phyloP scores from a whole-genome alignment of 495 filamentous ascomycete genomes.

The Neurospora terricola region DNA sequence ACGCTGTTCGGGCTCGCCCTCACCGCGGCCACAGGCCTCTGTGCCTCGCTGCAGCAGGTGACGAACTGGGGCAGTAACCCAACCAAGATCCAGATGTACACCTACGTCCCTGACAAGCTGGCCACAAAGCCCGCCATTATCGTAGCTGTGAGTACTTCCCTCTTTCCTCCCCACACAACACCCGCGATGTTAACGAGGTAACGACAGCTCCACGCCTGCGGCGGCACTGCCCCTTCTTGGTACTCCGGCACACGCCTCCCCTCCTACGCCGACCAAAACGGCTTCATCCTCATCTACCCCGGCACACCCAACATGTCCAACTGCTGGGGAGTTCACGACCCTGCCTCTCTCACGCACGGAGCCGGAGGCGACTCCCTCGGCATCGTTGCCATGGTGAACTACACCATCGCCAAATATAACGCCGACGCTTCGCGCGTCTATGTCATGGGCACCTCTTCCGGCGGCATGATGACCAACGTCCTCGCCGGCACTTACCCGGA shows the following conservation, averaged over 20 bases:
- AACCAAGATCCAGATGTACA: constrained; percentile 27
- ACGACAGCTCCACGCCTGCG: constrained; percentile 28
- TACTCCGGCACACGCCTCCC: constrained; percentile 25
- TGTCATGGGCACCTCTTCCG: constrained; percentile 43
- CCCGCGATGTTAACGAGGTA: neutral
- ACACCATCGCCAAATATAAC: constrained; percentile 35
- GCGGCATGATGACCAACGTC: constrained; percentile 53
- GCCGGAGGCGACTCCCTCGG: constrained; percentile 41
- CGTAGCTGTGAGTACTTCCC: constrained; percentile 19
- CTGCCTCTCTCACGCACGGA: constrained; percentile 40
- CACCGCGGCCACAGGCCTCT: constrained; percentile 7
- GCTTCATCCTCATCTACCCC: constrained; percentile 48
- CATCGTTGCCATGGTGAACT: constrained; percentile 49
- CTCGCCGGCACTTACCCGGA: constrained; percentile 49
- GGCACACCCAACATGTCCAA: constrained; percentile 34
- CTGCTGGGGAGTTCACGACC: constrained; percentile 47
- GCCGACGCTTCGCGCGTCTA: constrained; percentile 39
- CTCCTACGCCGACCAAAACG: constrained; percentile 34
- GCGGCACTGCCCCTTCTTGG: constrained; percentile 23
- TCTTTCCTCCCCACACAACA: constrained; percentile 5
- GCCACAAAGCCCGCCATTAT: constrained; percentile 27
- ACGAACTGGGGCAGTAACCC: constrained; percentile 28
- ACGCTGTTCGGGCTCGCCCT: constrained; percentile 12
- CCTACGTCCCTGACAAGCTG: constrained; percentile 31
- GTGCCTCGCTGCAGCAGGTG: constrained; percentile 28